Evolutionary conservation across 345 rosid genomes (phyloP).

Genomic region (Lagerstroemia speciosa): DNA sequence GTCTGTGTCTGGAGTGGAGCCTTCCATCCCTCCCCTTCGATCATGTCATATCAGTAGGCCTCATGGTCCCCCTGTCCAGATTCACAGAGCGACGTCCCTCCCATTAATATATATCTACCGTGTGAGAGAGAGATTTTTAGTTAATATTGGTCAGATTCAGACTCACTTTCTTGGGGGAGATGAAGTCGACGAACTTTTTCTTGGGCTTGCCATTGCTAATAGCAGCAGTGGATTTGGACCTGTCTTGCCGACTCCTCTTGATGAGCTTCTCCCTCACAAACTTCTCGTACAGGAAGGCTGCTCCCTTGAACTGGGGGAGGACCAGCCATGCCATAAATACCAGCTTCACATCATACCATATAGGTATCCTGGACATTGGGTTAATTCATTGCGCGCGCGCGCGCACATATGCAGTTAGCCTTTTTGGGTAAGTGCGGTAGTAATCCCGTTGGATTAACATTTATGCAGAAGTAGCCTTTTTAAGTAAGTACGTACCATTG

Average conservation of each 20-base stretch:
- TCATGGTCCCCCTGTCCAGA: too few species aligned
- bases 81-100: not conserved
- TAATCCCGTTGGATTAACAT: too few species aligned
- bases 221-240: not conserved
- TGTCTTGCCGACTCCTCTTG: not conserved
- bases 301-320: conserved; percentile 40
- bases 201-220: not conserved
- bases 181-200: conserved; percentile 12
- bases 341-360: conserved; percentile 35
- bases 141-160: too few species aligned
- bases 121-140: not conserved
- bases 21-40: too few species aligned
- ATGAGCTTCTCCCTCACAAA: conserved; percentile 19
- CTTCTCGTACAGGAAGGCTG: conserved; percentile 33
- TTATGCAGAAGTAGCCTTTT: too few species aligned
- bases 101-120: not conserved
- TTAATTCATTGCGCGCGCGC: too few species aligned
- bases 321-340: conserved; percentile 34
- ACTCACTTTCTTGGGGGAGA: conserved; percentile 13
- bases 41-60: too few species aligned
- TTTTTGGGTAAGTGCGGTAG: too few species aligned
- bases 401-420: too few species aligned
- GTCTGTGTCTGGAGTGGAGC: too few species aligned
- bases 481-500: too few species aligned
- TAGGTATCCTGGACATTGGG: conserved; percentile 25